Evolutionary conservation across 768 basidiomycete species (phyloP).

Genomic region (Russula earlei): DNA sequence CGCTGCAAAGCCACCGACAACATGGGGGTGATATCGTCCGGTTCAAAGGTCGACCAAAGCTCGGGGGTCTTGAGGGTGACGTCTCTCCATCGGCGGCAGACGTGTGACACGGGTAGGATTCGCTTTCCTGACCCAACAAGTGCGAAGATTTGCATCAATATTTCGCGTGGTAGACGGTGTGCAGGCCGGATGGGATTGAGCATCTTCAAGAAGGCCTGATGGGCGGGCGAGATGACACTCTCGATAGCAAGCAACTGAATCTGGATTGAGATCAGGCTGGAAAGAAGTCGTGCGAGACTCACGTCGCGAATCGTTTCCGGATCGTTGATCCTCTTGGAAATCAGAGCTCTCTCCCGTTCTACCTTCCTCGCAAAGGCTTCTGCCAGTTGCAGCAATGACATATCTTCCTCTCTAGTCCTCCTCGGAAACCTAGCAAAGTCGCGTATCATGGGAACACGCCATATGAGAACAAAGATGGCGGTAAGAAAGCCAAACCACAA

Average conservation of each 20-base stretch:
- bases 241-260: slow-evolving; percentile 3
- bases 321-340: background rate
- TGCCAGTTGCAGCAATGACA: slow-evolving; percentile 10
- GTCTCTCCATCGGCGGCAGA: slow-evolving; percentile 13
- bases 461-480: background rate
- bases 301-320: slow-evolving; percentile 8
- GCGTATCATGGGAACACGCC: background rate
- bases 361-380: slow-evolving; percentile 9
- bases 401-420: background rate
- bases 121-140: slow-evolving; percentile 8
- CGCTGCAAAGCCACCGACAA: background rate
- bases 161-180: slow-evolving; percentile 9
- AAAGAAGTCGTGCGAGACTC: background rate
- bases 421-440: background rate
- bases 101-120: slow-evolving; percentile 10
- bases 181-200: slow-evolving; percentile 7
- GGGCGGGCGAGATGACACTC: slow-evolving; percentile 4
- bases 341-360: background rate
- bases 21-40: slow-evolving; percentile 12
- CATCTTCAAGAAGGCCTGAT: slow-evolving; percentile 11
- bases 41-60: slow-evolving; percentile 8
- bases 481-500: background rate
- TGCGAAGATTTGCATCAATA: slow-evolving; percentile 12
- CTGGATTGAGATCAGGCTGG: background rate
- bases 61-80: slow-evolving; percentile 8